phyloP scores from a whole-genome alignment of 1,284 basidiomycete species.

The Rhodofomes roseus region DNA sequence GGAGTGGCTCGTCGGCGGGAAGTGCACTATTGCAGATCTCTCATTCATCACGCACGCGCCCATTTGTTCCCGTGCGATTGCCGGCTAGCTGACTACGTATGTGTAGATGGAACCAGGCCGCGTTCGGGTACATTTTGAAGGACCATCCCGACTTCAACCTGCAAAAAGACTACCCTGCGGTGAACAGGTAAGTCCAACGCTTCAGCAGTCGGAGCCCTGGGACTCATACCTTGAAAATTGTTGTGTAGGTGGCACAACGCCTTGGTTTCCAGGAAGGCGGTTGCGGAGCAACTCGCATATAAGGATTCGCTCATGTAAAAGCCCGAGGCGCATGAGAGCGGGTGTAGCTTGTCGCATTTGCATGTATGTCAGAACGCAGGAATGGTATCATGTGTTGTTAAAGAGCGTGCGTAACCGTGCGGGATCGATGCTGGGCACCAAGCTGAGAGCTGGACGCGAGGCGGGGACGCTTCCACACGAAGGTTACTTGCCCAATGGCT shows the following conservation, averaged over 20 bases:
- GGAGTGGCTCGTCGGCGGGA: conserved; percentile 17
- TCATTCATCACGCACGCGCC: conserved; percentile 14
- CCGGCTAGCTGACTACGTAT: too few species aligned
- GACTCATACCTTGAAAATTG: not conserved
- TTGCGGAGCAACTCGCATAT: not conserved
- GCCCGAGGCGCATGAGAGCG: too few species aligned
- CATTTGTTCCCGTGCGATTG: not conserved
- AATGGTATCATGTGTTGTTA: too few species aligned
- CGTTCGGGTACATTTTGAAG: not conserved
- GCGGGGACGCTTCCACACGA: too few species aligned
- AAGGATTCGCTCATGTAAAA: too few species aligned
- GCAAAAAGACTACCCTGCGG: conserved; percentile 12
- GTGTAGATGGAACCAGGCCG: conserved; percentile 8
- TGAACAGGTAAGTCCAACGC: not conserved
- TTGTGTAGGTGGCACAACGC: conserved; percentile 4
- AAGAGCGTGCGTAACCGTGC: too few species aligned
- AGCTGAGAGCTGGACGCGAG: too few species aligned
- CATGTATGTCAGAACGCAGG: too few species aligned
- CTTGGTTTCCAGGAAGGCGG: not conserved
- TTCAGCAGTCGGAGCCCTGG: not conserved
- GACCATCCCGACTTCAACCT: conserved; percentile 8
- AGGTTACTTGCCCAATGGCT: too few species aligned
- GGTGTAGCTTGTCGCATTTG: too few species aligned
- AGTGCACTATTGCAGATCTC: conserved; percentile 15
- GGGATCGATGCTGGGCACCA: too few species aligned